Conservation (phyloP, 2,329 filamentous ascomycete species). For the Thelonectria rubi region DNA sequence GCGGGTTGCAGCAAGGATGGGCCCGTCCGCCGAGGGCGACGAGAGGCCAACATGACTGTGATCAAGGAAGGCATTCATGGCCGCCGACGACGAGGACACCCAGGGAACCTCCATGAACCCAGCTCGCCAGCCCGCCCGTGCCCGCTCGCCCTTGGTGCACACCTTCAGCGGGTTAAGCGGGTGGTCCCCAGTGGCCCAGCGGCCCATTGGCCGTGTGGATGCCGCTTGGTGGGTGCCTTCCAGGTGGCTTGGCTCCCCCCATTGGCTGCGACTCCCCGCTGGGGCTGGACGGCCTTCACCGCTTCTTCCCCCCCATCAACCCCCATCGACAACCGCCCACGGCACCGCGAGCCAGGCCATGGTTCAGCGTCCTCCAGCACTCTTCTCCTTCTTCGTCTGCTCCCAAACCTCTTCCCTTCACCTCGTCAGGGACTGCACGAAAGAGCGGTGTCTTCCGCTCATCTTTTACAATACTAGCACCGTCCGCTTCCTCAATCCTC, state of each 20-base stretch:
- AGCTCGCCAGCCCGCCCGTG: too few relatives aligned
- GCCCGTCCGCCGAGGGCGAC: constrained; percentile 11
- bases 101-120: too few relatives aligned
- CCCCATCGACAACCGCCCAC: constrained; percentile 45
- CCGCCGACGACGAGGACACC: too few relatives aligned
- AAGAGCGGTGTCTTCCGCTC: constrained; percentile 57
- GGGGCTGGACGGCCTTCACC: constrained; percentile 50
- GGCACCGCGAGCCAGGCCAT: constrained; percentile 34
- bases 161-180: constrained; percentile 39
- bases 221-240: constrained; percentile 33
- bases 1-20: constrained; percentile 32
- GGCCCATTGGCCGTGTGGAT: constrained; percentile 35
- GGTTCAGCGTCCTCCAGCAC: constrained; percentile 41
- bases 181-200: constrained; percentile 23
- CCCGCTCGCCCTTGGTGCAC: constrained; percentile 33
- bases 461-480: constrained; percentile 49
- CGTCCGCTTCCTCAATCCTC: constrained; percentile 43
- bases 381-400: constrained; percentile 40
- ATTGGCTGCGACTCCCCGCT: constrained; percentile 49
- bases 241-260: constrained; percentile 43
- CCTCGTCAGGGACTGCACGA: constrained; percentile 47
- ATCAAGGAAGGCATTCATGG: not conserved
- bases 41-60: constrained; percentile 14
- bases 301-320: constrained; percentile 46
- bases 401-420: constrained; percentile 44